Conservation (phyloP, 805 yeast species). For the Nakazawaea molendinolei region DNA sequence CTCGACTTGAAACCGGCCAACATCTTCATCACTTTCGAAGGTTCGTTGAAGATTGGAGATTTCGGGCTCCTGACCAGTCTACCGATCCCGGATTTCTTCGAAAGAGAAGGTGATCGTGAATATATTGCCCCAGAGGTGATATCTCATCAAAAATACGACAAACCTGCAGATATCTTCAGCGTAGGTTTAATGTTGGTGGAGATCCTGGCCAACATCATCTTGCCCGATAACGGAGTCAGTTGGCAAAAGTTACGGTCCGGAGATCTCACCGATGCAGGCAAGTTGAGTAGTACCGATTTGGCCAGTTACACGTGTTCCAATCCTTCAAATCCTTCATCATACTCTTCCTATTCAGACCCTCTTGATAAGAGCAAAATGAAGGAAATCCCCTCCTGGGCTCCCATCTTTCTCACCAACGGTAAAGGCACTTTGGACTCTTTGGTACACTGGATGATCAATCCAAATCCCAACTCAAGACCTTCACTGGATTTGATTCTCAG, state of each 20-base stretch:
- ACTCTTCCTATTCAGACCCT: conserved; percentile 12
- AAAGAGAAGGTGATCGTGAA: conserved; percentile 95
- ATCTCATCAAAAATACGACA: conserved; percentile 73
- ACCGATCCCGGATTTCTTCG: conserved; percentile 69
- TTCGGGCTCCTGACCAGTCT: conserved; percentile 87
- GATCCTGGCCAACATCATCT: conserved; percentile 88
- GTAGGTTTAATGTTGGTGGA: conserved; percentile 90
- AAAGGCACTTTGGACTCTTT: conserved; percentile 66
- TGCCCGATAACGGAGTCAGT: conserved; percentile 93
- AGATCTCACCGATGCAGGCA: conserved; percentile 91
- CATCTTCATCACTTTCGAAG: conserved; percentile 90
- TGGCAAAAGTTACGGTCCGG: conserved; percentile 97
- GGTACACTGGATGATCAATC: conserved; percentile 86
- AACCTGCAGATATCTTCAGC: conserved; percentile 93
- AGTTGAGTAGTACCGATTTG: conserved; percentile 66
- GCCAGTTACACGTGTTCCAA: conserved; percentile 20
- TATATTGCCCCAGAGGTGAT: conserved; percentile 97
- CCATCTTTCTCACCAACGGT: conserved; percentile 71
- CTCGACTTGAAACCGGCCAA: conserved; percentile 94
- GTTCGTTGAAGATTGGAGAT: conserved; percentile 89
- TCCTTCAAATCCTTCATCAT: conserved; percentile 11
- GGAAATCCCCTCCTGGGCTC: conserved; percentile 78
- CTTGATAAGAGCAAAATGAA: conserved; percentile 10
- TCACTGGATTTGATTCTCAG: conserved; percentile 65
- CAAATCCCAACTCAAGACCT: conserved; percentile 77